Base-by-base conservation (phyloP, 225 moss, liverwort and hornwort species). In the Lunularia cruciata region DNA sequence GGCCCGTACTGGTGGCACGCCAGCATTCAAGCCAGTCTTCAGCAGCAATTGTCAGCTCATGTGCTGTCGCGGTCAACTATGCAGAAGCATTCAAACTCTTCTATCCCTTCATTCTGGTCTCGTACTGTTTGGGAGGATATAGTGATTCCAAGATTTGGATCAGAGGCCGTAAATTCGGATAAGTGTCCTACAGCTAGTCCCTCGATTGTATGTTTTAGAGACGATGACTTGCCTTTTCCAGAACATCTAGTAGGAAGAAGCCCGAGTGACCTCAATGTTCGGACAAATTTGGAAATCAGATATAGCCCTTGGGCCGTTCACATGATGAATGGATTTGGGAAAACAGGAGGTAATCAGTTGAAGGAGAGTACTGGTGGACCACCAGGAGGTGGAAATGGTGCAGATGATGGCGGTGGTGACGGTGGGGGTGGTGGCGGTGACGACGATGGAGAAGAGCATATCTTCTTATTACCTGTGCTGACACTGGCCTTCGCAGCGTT, bases 401-500 rank as follows among this genome's bases (percentile, higher is more conserved):
- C 83, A 30, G 89, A 90, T 65, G 90, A 87, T 47, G 90, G 90
- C 23, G 90, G 84, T 31, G 90, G 85, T 18, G 86, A 82, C 38
- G 90, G 90, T 47, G 87, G 87, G 31, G 90, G 87, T 35, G 86
- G 90, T 15, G 90, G 90, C 57, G 67, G 37, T 37, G 87, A 90
- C 36, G 87, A 90, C 68, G 87, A 89, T 67, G 84, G 82, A 47
- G 87, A 90, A 60, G 90, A 87, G 27, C 87, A 90, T 65, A 87
- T 90, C 43, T 87, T 87, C 73, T 71, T 90, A 56, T 76, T 90
- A 64, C 90, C 90, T 51, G 73, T 90, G 46, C 78, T 90, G 19
- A 90, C 90, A 14, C 75, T 90, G 49, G 87, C 86, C 59, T 90
- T 90, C 59, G 90, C 90, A 72, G 90, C 87, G 40, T 90, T 90